Conservation (phyloP, 345 rosid genomes). For the Hirschfeldia incana region DNA sequence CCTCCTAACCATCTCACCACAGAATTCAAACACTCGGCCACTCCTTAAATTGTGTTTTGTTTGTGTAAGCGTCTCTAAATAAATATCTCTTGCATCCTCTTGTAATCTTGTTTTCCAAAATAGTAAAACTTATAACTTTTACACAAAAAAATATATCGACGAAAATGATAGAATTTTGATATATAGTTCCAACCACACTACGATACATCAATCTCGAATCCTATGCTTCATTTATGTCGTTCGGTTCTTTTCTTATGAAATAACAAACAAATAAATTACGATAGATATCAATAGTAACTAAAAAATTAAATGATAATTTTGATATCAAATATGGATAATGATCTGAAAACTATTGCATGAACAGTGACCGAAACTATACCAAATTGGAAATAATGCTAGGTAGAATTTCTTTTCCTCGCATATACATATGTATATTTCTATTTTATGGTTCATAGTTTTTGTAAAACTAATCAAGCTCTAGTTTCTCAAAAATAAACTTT, state of each 20-base stretch:
- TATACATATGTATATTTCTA: not conserved
- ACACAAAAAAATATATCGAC: not conserved
- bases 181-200: not conserved
- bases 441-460: not conserved
- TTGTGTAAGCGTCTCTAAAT: not conserved
- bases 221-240: not conserved
- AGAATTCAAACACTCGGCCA: not conserved
- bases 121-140: not conserved
- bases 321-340: slow-evolving; percentile 5
- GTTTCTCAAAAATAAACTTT: not conserved
- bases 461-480: not conserved
- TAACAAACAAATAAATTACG: not conserved
- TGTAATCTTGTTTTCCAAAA: not conserved
- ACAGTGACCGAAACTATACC: not conserved
- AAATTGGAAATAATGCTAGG: slow-evolving; percentile 14
- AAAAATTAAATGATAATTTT: not conserved
- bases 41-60: not conserved
- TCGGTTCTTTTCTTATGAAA: not conserved
- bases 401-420: not conserved
- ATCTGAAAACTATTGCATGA: slow-evolving; percentile 19
- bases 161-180: not conserved
- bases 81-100: not conserved
- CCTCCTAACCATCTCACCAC: not conserved
- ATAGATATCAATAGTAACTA: not conserved
- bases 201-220: not conserved